Base-by-base conservation (phyloP, 2,329 filamentous ascomycete species). In the Clarireedia homoeocarpa region DNA sequence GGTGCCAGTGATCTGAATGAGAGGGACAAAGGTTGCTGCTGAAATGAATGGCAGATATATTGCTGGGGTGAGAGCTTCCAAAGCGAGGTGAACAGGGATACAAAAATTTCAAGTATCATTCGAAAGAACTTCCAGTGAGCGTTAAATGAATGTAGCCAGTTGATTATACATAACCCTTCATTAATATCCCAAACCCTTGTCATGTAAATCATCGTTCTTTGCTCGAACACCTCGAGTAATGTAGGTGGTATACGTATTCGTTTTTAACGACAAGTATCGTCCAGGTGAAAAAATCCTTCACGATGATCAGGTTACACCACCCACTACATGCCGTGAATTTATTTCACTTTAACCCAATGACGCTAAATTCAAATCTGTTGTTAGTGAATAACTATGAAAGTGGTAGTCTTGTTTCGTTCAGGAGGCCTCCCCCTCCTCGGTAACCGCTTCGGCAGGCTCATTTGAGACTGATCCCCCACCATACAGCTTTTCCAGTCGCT, bases 401-500 rank as follows among this genome's bases (percentile, higher is more conserved):
- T 26, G 23, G 9, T 44, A 42, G 39, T 62, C 58, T 50, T 34
- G 47, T 30, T 34, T 50, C 42, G 6, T 50, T 51, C 42, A 65
- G 49, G 63, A 65, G 53, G 62, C 61, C 39, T 61, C 60, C 51
- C 58, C 61, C 34, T 56, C 59, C 52, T 62, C 50, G 42, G 27
- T 48, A 44, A 34, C 42, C 45, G 38, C 30, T 34, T 49, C n/a
- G 14, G 45, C 49, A 40, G 55, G 44, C 45, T 53, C 55, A 26
- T 51, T 62, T 59, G 63, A 61, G 15, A 56, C 54, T n/a, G 55
- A 7, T 48, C 53, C 48, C 9, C 27, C 56, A 14, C 58, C 53
- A 38, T 63, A 64, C 48, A 60, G 50, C 6, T 50, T 63, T 36
- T 62, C 67, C 54, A 85, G 58, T 23, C 82, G 76, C 42, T 95